These are phyloP conservation scores for Cordia subcordata DNA, from an alignment of 257 asterid genomes.

Conservation along the genomic window DNA sequence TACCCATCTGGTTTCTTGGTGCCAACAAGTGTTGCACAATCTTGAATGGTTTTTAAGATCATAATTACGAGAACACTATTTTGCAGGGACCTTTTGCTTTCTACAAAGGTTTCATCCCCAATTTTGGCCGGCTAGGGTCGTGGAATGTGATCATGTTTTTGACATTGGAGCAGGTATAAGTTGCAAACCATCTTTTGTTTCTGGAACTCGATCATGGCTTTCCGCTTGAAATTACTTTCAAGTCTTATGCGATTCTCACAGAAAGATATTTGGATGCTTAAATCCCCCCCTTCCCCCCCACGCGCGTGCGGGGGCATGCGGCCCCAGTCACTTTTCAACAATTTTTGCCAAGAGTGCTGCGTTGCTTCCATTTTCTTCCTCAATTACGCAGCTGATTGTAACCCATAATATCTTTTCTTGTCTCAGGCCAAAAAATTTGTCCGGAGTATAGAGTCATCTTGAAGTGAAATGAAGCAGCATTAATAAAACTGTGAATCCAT, in stretches of 20 bases:
- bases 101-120: slow-evolving; percentile 93
- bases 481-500: background rate
- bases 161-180: slow-evolving; percentile 83
- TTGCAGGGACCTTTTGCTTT: slow-evolving; percentile 93
- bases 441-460: slow-evolving; percentile 54
- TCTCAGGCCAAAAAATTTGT: slow-evolving; percentile 77
- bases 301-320: too few species aligned
- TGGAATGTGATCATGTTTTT: slow-evolving; percentile 96
- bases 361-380: background rate
- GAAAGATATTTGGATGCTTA: too few species aligned
- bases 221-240: too few species aligned
- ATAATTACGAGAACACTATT: slow-evolving; percentile 6
- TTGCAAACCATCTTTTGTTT: background rate
- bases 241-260: too few species aligned
- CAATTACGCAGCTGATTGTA: background rate
- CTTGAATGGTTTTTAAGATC: background rate
- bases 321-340: background rate
- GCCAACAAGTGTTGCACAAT: background rate
- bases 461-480: slow-evolving; percentile 13
- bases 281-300: too few species aligned
- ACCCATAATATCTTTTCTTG: background rate
- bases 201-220: too few species aligned
- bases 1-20: background rate
- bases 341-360: background rate
- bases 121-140: slow-evolving; percentile 90